Evolutionary conservation across 306 rosid genomes (phyloP).

Genomic region (Calophaca sinica): DNA sequence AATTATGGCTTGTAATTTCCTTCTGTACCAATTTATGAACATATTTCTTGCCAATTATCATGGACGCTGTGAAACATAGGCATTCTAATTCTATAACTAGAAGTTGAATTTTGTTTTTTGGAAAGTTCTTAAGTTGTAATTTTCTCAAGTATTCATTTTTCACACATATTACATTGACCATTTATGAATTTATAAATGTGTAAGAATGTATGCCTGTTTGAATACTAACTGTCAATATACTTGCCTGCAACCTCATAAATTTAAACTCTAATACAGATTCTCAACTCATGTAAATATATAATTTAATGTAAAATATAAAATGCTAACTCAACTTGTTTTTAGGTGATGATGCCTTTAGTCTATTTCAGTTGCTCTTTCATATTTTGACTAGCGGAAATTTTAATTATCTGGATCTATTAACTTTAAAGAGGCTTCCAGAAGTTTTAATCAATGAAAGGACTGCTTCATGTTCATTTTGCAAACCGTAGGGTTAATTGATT

Average conservation of each 20-base stretch:
- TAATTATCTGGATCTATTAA: constrained; percentile 11
- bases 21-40: constrained; percentile 22
- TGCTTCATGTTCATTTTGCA: constrained; percentile 27
- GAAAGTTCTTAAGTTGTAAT: constrained; percentile 29
- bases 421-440: constrained; percentile 27
- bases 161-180: constrained; percentile 6
- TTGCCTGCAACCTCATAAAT: constrained; percentile 2
- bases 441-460: constrained; percentile 18
- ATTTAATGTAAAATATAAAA: constrained; percentile 38
- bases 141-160: constrained; percentile 25
- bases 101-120: constrained; percentile 9
- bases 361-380: constrained; percentile 19
- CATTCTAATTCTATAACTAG: constrained; percentile 15
- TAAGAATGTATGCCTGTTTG: constrained; percentile 13
- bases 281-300: constrained; percentile 11
- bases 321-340: not conserved
- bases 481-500: constrained; percentile 21
- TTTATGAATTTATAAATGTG: constrained; percentile 17
- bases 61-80: constrained; percentile 29
- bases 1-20: constrained; percentile 26
- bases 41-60: constrained; percentile 34
- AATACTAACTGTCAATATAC: constrained; percentile 11
- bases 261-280: constrained; percentile 23
- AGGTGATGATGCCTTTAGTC: not conserved
- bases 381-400: constrained; percentile 23